Evolutionary conservation across 2,329 filamentous ascomycete species (phyloP).

Genomic region (Helotiales sp.): DNA sequence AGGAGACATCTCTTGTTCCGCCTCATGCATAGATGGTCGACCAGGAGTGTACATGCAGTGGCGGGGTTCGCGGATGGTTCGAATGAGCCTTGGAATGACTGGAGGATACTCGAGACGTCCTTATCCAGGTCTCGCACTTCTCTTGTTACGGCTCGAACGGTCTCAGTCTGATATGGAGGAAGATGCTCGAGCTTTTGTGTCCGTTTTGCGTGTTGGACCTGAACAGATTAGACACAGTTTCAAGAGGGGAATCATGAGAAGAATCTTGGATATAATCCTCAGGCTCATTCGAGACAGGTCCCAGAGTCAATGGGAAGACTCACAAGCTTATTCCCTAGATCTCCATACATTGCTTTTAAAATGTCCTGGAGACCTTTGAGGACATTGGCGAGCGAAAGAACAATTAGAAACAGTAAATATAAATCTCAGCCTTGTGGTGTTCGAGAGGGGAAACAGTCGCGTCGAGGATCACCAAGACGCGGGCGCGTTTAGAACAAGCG

Average conservation of each 20-base stretch:
- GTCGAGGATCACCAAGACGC: slow-evolving; percentile 6
- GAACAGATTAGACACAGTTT: slow-evolving; percentile 15
- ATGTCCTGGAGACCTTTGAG: too few relatives aligned
- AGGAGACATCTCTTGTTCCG: slow-evolving; percentile 95
- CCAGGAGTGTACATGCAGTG: slow-evolving; percentile 84
- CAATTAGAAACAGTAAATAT: background rate
- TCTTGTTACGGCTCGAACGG: slow-evolving; percentile 83
- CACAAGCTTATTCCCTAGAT: slow-evolving; percentile 72
- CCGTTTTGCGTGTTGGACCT: slow-evolving; percentile 96
- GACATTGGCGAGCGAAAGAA: background rate
- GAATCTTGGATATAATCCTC: too few relatives aligned
- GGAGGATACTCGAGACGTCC: slow-evolving; percentile 78
- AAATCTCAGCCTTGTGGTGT: slow-evolving; percentile 23
- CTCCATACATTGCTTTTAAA: slow-evolving; percentile 83
- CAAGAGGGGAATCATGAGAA: background rate
- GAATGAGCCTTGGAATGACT: slow-evolving; percentile 83
- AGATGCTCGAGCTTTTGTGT: slow-evolving; percentile 85
- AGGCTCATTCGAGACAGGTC: too few relatives aligned
- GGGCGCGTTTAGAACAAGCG: slow-evolving; percentile 12
- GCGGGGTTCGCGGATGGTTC: slow-evolving; percentile 85
- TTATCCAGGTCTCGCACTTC: slow-evolving; percentile 94
- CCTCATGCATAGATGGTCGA: slow-evolving; percentile 93
- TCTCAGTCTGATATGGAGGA: slow-evolving; percentile 89
- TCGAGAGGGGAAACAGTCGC: background rate
- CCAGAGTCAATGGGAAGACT: slow-evolving; percentile 25